A percentile compares a stretch with the other conserved stretches of the same genome.
phyloP scores from a whole-genome alignment of 805 yeast species.

The Metschnikowia chrysomelidarum region DNA sequence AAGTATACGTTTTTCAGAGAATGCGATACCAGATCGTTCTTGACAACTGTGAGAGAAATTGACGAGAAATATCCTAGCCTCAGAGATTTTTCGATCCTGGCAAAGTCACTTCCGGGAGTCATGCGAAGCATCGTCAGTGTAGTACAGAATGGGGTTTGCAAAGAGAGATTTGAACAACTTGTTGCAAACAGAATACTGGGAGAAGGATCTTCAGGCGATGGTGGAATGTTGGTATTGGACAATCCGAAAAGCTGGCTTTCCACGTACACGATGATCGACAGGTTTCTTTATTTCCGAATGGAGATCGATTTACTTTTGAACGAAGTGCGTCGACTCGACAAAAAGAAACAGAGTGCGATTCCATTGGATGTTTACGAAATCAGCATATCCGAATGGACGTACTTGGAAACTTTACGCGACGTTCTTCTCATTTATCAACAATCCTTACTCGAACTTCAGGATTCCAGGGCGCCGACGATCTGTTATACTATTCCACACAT shows the following conservation, averaged over 20 bases:
- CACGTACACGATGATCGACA: neutral
- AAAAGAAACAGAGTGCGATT: no score
- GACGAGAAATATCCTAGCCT: neutral
- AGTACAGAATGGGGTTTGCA: neutral
- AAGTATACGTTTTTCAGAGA: neutral
- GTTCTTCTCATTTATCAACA: neutral
- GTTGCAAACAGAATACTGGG: neutral
- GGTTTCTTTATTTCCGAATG: neutral
- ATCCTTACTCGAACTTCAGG: neutral
- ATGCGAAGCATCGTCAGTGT: neutral
- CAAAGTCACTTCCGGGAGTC: neutral
- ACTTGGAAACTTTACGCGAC: neutral
- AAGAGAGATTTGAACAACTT: neutral
- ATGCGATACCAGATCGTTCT: neutral
- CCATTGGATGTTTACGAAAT: neutral
- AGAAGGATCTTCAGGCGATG: neutral
- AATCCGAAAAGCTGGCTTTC: constrained; percentile 1
- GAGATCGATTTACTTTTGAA: neutral
- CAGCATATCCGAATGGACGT: neutral
- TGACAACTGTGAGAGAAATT: neutral
- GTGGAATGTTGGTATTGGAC: neutral
- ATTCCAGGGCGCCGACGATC: neutral
- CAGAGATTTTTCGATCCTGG: neutral
- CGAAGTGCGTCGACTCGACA: neutral
- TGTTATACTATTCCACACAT: no score